Conservation (phyloP, 2,329 filamentous ascomycete genomes). For the Pseudonectria foliicola region DNA sequence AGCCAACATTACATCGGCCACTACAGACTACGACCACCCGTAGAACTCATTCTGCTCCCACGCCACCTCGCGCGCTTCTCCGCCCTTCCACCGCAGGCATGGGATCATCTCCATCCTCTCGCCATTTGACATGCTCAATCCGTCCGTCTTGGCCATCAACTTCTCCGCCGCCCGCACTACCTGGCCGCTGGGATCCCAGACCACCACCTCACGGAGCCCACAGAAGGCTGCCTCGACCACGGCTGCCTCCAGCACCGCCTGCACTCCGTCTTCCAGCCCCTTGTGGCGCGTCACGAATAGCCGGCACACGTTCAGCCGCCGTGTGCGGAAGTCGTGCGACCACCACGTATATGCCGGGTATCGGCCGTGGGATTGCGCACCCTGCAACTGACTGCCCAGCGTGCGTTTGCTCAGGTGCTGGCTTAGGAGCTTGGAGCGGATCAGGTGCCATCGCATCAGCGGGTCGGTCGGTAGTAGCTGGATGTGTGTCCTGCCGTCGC, state of each 20-base stretch:
- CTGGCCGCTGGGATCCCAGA: constrained; percentile 31
- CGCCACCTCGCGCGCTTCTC: constrained; percentile 16
- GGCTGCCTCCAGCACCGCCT: constrained; percentile 26
- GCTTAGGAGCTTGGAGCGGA: constrained; percentile 22
- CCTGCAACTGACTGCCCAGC: neutral
- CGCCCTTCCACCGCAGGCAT: constrained; percentile 29
- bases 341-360: constrained; percentile 27
- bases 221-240: constrained; percentile 25
- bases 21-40: constrained; percentile 3
- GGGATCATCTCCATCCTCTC: constrained; percentile 27
- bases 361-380: constrained; percentile 7
- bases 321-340: constrained; percentile 27
- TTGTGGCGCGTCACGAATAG: constrained; percentile 10
- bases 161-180: constrained; percentile 24
- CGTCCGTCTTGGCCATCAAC: constrained; percentile 26
- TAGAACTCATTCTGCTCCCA: constrained; percentile 19
- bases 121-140: constrained; percentile 18
- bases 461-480: constrained; percentile 25
- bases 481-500: constrained; percentile 23
- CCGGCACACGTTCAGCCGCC: constrained; percentile 12
- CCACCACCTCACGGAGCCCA: constrained; percentile 26
- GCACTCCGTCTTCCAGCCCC: constrained; percentile 18
- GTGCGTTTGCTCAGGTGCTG: constrained; percentile 11
- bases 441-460: constrained; percentile 27
- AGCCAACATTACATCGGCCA: constrained; percentile 1